Conservation (phyloP, 805 yeast genomes). For the Teunomyces aglyptinius region DNA sequence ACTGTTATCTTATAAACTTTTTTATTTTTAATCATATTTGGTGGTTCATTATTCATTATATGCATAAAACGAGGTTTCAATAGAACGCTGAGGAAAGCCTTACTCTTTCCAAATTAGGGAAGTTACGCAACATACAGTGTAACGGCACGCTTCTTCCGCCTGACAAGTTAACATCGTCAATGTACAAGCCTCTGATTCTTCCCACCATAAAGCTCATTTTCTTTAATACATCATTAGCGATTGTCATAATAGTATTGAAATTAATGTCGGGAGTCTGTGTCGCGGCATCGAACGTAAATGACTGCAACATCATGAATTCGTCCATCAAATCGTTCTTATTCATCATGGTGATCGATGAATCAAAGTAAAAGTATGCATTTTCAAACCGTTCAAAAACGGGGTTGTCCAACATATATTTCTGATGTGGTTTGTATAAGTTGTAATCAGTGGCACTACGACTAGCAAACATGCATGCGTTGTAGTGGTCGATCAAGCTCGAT, state of each 20-base stretch:
- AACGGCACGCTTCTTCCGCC: slow-evolving; percentile 34
- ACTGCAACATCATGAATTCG: slow-evolving; percentile 1
- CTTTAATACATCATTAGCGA: slow-evolving; percentile 35
- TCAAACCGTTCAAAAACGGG: slow-evolving; percentile 15
- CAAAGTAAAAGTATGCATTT: slow-evolving; percentile 35
- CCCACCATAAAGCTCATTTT: slow-evolving; percentile 33
- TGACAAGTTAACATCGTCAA: slow-evolving; percentile 28
- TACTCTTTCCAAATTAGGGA: slow-evolving; percentile 31
- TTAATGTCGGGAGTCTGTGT: slow-evolving; percentile 14
- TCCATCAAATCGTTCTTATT: slow-evolving; percentile 5
- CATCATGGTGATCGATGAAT: slow-evolving; percentile 20
- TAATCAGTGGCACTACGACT: not conserved
- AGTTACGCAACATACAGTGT: slow-evolving; percentile 27
- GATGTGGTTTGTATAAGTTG: not conserved
- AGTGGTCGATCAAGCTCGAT: slow-evolving; percentile 30
- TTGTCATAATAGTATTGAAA: slow-evolving; percentile 27
- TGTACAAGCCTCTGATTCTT: slow-evolving; percentile 29
- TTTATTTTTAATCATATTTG: not conserved
- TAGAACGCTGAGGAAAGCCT: slow-evolving; percentile 17
- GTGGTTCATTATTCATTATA: not conserved
- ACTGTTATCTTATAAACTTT: not conserved
- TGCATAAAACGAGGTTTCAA: not conserved
- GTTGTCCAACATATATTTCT: not conserved
- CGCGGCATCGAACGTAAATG: slow-evolving; percentile 5
- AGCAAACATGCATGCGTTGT: slow-evolving; percentile 10